Evolutionary conservation across 2,329 filamentous ascomycete genomes (phyloP), one percentile per base, ranked within the genome.

Genomic region (Setomelanomma holmii): DNA sequence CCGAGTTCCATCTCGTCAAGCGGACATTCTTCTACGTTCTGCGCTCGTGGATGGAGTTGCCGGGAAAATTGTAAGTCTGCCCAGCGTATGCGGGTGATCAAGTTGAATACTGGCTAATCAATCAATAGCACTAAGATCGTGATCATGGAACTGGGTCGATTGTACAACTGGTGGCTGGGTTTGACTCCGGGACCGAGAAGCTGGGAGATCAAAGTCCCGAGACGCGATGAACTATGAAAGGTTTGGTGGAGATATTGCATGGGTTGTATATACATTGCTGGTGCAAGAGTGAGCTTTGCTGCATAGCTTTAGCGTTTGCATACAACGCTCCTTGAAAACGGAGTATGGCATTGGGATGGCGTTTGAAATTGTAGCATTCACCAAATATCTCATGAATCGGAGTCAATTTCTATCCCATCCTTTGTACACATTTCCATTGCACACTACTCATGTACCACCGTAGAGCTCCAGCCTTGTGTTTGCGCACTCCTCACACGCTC

Each of bases 1-100:
- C 82, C 0, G 93, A 98, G 74, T 73, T 88, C 23, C 73, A 76
- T 4, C 76, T 86, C 14, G 81, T 96, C 11, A 84, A 80, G 66
- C 79, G 81, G 51, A 87, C 86, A 0, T 79, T 85, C 41, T 82
- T 84, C 61, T 85, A 87, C 63, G 86, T 98, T 1, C 20, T 95
- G 7, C 81, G 74, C 59, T 84, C 84, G 53, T 99, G 91, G 90
- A 48, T 86, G 5, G 76, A 80, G 19, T 79, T 92, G 41, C 93
- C 93, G 0, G 79, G 75, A 40, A 83, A 82, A 56, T 50, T 89
- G 89, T 95, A 82, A 86, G 90, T 86, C n/a, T 17, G n/a, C 3
- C 14, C 20, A 23, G 10, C 12, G 39, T 34, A 1, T 22, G n/a
- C 19, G 11, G 4, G 33, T 44, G 4, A 4, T 27, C 0, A 1